A percentile compares a stretch with the other conserved stretches of the same genome.
phyloP scores from a whole-genome alignment of 2,329 filamentous ascomycete genomes.

The Helotiales sp. region DNA sequence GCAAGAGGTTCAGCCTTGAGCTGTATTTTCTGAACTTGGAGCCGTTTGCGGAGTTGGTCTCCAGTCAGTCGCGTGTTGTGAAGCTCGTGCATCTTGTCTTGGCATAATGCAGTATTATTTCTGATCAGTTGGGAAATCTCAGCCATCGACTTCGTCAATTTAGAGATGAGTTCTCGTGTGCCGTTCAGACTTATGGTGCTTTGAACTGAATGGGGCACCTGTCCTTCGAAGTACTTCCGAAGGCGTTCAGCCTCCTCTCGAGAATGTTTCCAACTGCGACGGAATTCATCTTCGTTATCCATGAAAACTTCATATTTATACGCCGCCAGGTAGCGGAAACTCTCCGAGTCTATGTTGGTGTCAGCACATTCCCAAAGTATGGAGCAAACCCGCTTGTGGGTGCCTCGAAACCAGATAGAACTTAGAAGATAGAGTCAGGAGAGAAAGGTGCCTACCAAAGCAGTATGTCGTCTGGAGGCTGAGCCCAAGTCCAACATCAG shows the following conservation, averaged over 20 bases:
- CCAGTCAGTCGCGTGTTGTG: conserved; percentile 26
- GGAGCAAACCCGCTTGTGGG: no score
- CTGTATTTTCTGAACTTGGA: conserved; percentile 31
- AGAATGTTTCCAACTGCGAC: conserved; percentile 41
- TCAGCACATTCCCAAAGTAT: no score
- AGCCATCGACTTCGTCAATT: conserved; percentile 41
- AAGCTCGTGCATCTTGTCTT: conserved; percentile 35
- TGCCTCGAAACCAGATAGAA: no score
- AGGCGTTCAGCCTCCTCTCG: conserved; percentile 34
- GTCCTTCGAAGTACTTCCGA: conserved; percentile 32
- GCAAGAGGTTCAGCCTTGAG: conserved; percentile 27
- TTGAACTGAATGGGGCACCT: conserved; percentile 36
- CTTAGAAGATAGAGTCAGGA: no score
- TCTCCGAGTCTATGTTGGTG: no score
- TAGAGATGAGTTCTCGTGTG: conserved; percentile 37
- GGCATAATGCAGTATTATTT: conserved; percentile 33
- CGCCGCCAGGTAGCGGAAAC: conserved; percentile 44
- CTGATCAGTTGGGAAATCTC: conserved; percentile 37
- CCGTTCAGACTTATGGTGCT: conserved; percentile 42
- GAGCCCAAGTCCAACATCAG: conserved; percentile 32
- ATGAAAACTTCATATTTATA: conserved; percentile 35
- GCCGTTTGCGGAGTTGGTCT: conserved; percentile 29
- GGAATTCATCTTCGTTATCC: conserved; percentile 36
- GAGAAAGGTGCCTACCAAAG: no score
- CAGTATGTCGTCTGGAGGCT: conserved; percentile 39